Conservation (phyloP, 108 stramenopile species). For the Epithemia pelagica region DNA sequence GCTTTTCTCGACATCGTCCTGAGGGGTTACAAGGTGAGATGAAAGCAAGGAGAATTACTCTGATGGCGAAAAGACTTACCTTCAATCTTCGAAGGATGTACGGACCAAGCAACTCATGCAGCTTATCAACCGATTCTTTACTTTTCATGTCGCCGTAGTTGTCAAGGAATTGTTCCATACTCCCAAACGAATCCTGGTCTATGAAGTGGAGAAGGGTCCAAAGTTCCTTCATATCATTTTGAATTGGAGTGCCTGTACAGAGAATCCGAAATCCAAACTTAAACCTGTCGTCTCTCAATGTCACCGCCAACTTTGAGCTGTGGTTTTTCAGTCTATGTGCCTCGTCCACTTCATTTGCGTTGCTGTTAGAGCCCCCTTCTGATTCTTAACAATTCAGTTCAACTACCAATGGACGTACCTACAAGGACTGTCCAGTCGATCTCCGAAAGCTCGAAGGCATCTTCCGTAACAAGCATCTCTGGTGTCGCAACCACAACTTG, state of each 20-base stretch:
- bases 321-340: conserved; percentile 96
- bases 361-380: not conserved
- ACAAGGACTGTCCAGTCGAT: conserved; percentile 85
- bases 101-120: conserved; percentile 84
- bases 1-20: conserved; percentile 86
- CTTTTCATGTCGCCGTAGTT: conserved; percentile 81
- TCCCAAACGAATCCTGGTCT: conserved; percentile 51
- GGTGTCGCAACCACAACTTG: conserved; percentile 89
- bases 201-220: conserved; percentile 90
- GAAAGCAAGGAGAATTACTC: too few species aligned
- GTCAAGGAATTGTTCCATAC: conserved; percentile 69
- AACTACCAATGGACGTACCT: not conserved
- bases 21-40: too few species aligned
- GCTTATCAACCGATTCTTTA: conserved; percentile 70
- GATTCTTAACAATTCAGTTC: too few species aligned
- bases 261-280: conserved; percentile 75
- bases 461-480: conserved; percentile 82
- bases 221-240: conserved; percentile 67
- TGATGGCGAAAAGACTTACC: too few species aligned
- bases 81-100: conserved; percentile 93
- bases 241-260: conserved; percentile 93
- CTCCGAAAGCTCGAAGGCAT: conserved; percentile 62
- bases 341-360: conserved; percentile 5
- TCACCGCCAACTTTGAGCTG: conserved; percentile 81
- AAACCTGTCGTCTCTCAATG: conserved; percentile 67